phyloP scores from a whole-genome alignment of 768 basidiomycete species.

The Candolleomyces eurysporus region DNA sequence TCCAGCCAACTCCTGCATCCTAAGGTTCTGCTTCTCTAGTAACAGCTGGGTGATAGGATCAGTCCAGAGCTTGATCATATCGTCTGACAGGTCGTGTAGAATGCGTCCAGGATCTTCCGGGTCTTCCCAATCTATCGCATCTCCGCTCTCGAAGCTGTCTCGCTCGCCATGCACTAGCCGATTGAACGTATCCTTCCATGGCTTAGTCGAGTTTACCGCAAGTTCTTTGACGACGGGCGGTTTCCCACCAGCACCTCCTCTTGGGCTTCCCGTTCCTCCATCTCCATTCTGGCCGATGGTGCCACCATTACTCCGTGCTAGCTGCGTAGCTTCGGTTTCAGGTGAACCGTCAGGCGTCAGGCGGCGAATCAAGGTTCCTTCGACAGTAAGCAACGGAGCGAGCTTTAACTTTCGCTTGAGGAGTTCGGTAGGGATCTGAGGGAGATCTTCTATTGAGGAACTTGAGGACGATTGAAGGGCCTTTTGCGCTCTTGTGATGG shows the following conservation, averaged over 20 bases:
- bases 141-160: constrained; percentile 27
- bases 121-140: constrained; percentile 41
- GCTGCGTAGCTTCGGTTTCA: constrained; percentile 25
- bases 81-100: constrained; percentile 56
- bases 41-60: constrained; percentile 51
- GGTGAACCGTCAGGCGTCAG: constrained; percentile 47
- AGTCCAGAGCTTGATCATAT: constrained; percentile 67
- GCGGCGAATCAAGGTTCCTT: constrained; percentile 55
- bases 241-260: constrained; percentile 18
- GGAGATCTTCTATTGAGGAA: constrained; percentile 26
- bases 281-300: too few species aligned
- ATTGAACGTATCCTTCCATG: constrained; percentile 51
- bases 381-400: constrained; percentile 59
- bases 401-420: constrained; percentile 58
- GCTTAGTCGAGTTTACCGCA: constrained; percentile 47
- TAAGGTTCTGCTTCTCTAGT: constrained; percentile 50
- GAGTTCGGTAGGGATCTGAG: constrained; percentile 41
- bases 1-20: constrained; percentile 66
- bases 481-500: constrained; percentile 37
- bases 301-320: neutral
- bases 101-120: constrained; percentile 57
- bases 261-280: constrained; percentile 9
- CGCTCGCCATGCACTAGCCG: constrained; percentile 25
- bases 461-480: constrained; percentile 16
- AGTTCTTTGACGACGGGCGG: constrained; percentile 39